Evolutionary conservation across 2,329 filamentous ascomycete genomes (phyloP).

Genomic region (Colletotrichum godetiae): DNA sequence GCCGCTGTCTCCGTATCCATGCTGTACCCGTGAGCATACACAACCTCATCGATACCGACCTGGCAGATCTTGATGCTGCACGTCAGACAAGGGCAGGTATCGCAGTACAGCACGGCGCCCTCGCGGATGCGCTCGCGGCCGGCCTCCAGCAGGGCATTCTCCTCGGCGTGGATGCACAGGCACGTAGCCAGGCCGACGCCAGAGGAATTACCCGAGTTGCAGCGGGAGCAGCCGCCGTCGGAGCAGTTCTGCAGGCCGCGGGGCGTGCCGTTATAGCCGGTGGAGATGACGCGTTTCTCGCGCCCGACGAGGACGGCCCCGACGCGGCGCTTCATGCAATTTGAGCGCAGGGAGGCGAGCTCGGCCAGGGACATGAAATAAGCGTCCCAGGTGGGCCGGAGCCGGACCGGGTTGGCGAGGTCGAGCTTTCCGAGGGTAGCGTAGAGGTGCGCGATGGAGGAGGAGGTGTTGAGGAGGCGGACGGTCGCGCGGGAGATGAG

Average conservation of each 20-base stretch:
- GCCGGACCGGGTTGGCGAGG: constrained; percentile 79
- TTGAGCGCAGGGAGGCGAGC: constrained; percentile 88
- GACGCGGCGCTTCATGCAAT: constrained; percentile 98
- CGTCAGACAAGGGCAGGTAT: constrained; percentile 96
- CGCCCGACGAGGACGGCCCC: constrained; percentile 89
- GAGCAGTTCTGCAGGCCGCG: constrained; percentile 89
- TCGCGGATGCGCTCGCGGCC: constrained; percentile 89
- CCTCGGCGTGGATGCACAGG: constrained; percentile 96
- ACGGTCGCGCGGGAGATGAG: constrained; percentile 86
- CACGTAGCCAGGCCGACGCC: constrained; percentile 87
- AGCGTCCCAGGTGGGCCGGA: constrained; percentile 93
- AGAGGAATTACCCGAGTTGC: constrained; percentile 78
- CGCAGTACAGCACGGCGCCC: constrained; percentile 88
- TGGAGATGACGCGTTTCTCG: constrained; percentile 88
- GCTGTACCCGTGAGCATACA: constrained; percentile 93
- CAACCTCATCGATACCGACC: constrained; percentile 94
- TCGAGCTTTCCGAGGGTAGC: constrained; percentile 79
- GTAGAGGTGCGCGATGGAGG: constrained; percentile 77
- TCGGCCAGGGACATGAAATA: constrained; percentile 99
- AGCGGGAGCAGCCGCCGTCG: constrained; percentile 89
- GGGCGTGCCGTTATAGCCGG: constrained; percentile 98
- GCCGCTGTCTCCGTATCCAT: constrained; percentile 89
- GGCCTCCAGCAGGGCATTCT: constrained; percentile 95
- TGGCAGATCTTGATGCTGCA: constrained; percentile 99
- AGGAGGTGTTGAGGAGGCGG: constrained; percentile 86